Evolutionary conservation across 768 basidiomycete genomes (phyloP).

Genomic region (Galerina marginata): DNA sequence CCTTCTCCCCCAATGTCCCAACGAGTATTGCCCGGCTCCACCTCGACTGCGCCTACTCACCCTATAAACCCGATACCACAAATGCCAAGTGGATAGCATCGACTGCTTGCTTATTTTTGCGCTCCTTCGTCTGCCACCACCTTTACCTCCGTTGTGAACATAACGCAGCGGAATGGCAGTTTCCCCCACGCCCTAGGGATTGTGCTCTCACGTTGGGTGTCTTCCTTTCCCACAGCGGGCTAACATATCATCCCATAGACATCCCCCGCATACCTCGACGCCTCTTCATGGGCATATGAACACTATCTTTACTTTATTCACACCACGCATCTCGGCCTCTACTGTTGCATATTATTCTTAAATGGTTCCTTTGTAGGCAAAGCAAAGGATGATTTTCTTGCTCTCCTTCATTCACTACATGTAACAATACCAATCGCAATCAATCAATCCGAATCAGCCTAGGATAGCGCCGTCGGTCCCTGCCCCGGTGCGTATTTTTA

Average conservation of each 20-base stretch:
- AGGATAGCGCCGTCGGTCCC: no score
- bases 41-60: slow-evolving; percentile 13
- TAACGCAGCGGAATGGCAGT: neutral
- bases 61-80: slow-evolving; percentile 14
- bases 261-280: neutral
- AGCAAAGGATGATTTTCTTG: neutral
- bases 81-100: slow-evolving; percentile 22
- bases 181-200: neutral
- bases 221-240: slow-evolving; percentile 14
- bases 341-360: slow-evolving; percentile 8
- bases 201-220: slow-evolving; percentile 4
- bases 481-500: no score
- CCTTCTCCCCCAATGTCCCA: slow-evolving; percentile 21
- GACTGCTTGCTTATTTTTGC: neutral
- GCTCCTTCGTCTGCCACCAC: neutral
- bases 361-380: slow-evolving; percentile 11
- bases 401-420: slow-evolving; percentile 5
- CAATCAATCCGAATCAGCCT: neutral
- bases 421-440: slow-evolving; percentile 11
- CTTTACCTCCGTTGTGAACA: slow-evolving; percentile 3
- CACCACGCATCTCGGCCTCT: slow-evolving; percentile 10
- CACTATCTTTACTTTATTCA: slow-evolving; percentile 12
- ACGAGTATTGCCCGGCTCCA: slow-evolving; percentile 12
- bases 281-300: slow-evolving; percentile 4
- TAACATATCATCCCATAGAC: slow-evolving; percentile 4